These are phyloP conservation scores for Hsuehochloa calcarea DNA, from an alignment of 176 grass and related monocot species.

Conservation along the genomic window DNA sequence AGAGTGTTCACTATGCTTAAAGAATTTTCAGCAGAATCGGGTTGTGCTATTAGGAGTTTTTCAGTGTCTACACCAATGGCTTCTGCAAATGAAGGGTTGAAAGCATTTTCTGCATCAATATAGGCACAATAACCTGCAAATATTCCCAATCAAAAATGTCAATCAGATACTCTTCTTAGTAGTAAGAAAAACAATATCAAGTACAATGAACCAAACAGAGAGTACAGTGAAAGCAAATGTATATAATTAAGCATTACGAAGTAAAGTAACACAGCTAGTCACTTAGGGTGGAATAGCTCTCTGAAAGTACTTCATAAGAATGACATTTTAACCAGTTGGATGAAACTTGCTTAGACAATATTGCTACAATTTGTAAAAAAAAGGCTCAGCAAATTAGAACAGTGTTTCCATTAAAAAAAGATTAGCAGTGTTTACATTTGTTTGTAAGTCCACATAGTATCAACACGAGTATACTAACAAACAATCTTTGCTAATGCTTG, in stretches of 20 bases:
- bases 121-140: constrained; percentile 89
- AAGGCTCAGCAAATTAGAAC: not conserved
- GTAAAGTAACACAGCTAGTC: not conserved
- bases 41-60: constrained; percentile 76
- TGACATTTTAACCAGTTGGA: not conserved
- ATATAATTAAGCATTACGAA: not conserved
- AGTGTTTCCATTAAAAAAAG: not conserved
- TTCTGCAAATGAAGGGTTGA: constrained; percentile 73
- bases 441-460: not conserved
- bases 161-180: constrained; percentile 22
- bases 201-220: not conserved
- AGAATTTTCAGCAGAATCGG: constrained; percentile 84
- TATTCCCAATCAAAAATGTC: constrained; percentile 16
- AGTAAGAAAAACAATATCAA: constrained; percentile 1
- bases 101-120: constrained; percentile 89
- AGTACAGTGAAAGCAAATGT: not conserved
- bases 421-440: not conserved
- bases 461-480: not conserved
- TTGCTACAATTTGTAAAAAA: not conserved
- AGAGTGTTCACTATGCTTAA: constrained; percentile 95
- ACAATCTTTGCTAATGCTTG: not conserved
- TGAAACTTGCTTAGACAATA: not conserved
- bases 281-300: not conserved
- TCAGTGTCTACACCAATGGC: constrained; percentile 73
- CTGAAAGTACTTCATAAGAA: not conserved